Conservation (phyloP, 179 eudicot genomes). For the Carnegiea gigantea region DNA sequence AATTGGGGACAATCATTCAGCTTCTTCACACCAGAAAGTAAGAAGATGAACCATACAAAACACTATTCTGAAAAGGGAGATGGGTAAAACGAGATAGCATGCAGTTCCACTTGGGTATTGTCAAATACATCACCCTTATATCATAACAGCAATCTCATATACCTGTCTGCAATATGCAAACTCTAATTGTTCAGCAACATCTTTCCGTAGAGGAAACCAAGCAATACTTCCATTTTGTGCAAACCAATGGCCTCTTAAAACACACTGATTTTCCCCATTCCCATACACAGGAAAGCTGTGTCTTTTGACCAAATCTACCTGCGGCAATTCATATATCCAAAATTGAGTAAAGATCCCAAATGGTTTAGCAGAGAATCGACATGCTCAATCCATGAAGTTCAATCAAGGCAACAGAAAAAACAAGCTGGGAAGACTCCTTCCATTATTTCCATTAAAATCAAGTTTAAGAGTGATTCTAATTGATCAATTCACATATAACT, state of each 20-base stretch:
- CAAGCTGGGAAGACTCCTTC: background rate
- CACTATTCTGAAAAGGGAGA: background rate
- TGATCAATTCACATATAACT: background rate
- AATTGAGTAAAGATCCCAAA: background rate
- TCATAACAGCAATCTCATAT: constrained; percentile 7
- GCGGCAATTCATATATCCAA: constrained; percentile 21
- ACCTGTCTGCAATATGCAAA: constrained; percentile 86
- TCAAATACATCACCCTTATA: background rate
- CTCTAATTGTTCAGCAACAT: constrained; percentile 94
- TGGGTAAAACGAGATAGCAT: background rate
- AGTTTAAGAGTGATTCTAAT: background rate
- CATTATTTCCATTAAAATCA: background rate
- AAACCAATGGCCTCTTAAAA: constrained; percentile 97
- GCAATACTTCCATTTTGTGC: constrained; percentile 87
- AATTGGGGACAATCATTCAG: background rate
- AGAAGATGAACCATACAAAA: background rate
- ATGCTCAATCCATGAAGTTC: constrained; percentile 9
- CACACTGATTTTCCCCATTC: constrained; percentile 93
- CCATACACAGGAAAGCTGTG: constrained; percentile 97
- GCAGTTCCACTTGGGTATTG: background rate
- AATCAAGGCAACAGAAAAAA: background rate
- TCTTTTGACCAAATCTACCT: constrained; percentile 90
- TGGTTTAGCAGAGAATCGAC: background rate
- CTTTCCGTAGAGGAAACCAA: constrained; percentile 98
- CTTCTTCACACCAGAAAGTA: constrained; percentile 1